Evolutionary conservation across 2,329 filamentous ascomycete genomes (phyloP), one percentile per base, ranked within the genome.

Genomic region (Hypoxylon sp.): DNA sequence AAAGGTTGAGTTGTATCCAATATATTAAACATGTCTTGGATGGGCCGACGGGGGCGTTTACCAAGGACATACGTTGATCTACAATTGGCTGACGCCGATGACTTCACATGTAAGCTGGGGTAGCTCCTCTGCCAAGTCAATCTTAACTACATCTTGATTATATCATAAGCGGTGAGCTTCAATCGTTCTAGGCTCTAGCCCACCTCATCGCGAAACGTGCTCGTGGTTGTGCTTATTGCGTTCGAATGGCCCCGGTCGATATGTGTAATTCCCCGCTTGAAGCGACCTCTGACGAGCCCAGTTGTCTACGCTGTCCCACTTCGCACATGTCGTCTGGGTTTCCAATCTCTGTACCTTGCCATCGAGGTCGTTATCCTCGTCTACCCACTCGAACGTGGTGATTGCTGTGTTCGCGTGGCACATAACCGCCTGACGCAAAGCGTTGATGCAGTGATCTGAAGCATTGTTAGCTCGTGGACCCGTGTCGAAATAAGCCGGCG

Each of bases 371-470:
- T 23, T 51, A 3, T 51, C 47, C 23, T 44, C 47, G 8, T 51
- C 47, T 7, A 51, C 47, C 47, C 47, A 51, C 21, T 51, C 47
- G 11, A 51, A 51, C 4, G 47, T 51, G 3, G 47, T 37, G 13
- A 51, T 38, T 11, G 30, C 44, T 3, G 47, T 50, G 12, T 60
- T 58, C 19, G 55, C 54, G 40, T 51, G 47, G 12, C 57, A 60
- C 57, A 60, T 60, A 1, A 57, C 30, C 2, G 54, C 47, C 32
- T 60, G 53, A 17, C 57, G 53, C 19, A 60, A 49, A 4, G 42
- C 32, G 13, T 55, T 48, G 40, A 60, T 57, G 27, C 57, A 60
- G 36, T 60, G 57, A 35, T 59, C 57, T 59, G 12, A 13, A 7
- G 34, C 16, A 34, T 12, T 23, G 13, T 43, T 26, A 45, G 31